A percentile compares a stretch with the other conserved stretches of the same genome.
Conservation (phyloP, 768 basidiomycete genomes). For the Boletus coccyginus region DNA sequence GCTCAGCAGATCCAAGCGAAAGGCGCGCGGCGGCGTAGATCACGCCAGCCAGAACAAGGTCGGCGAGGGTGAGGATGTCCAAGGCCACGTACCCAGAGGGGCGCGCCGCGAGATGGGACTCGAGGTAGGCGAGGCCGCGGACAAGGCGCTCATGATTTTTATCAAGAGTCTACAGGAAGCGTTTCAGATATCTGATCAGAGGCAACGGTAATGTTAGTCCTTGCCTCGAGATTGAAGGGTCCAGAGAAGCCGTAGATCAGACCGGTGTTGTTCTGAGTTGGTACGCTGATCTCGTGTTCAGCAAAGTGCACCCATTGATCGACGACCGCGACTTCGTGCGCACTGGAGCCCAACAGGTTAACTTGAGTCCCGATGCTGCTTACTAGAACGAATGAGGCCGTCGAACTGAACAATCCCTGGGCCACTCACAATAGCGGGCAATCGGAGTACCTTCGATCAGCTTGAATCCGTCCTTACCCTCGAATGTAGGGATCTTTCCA, state of each 20-base stretch:
- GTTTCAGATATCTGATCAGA: neutral
- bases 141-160: neutral
- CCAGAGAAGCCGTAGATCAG: conserved; percentile 1
- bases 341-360: conserved; percentile 7
- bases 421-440: conserved; percentile 20
- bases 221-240: conserved; percentile 8
- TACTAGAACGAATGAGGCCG: neutral
- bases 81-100: conserved; percentile 12
- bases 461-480: conserved; percentile 18
- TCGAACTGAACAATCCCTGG: too few relatives aligned
- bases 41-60: conserved; percentile 16
- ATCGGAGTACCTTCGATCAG: conserved; percentile 20
- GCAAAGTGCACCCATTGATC: conserved; percentile 16
- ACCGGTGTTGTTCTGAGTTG: neutral
- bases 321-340: conserved; percentile 9
- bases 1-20: conserved; percentile 12
- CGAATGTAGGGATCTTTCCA: conserved; percentile 24
- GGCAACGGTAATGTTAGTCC: neutral
- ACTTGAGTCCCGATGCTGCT: conserved; percentile 13
- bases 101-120: conserved; percentile 8
- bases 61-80: conserved; percentile 16
- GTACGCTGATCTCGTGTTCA: conserved; percentile 9
- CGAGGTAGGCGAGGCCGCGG: conserved; percentile 11
- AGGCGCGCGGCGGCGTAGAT: neutral
- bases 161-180: neutral